Evolutionary conservation across 352 stramenopile genomes (phyloP).

Genomic region (Paralagenidium karlingii): DNA sequence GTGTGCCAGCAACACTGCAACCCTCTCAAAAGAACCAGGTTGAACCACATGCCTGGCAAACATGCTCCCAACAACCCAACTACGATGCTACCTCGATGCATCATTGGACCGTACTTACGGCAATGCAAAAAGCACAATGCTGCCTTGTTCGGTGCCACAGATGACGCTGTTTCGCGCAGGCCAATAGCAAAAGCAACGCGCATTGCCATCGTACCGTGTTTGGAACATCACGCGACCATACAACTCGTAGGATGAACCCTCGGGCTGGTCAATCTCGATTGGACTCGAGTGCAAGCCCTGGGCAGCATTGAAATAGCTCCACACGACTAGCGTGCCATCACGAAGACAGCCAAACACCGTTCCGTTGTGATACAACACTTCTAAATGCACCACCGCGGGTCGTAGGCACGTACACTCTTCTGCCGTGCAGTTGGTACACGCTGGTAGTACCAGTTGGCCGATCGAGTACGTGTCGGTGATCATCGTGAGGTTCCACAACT

Average conservation of each 20-base stretch:
- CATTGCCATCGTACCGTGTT: conserved; percentile 7
- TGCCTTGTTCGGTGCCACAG: conserved; percentile 17
- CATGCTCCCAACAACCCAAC: not conserved
- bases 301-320: conserved; percentile 23
- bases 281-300: not conserved
- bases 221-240: not conserved
- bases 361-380: conserved; percentile 19
- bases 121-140: conserved; percentile 15
- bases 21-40: too few species aligned
- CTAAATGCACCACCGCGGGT: conserved; percentile 38
- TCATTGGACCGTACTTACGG: conserved; percentile 14
- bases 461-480: conserved; percentile 37
- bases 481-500: conserved; percentile 55
- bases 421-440: conserved; percentile 14
- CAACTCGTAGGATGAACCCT: not conserved
- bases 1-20: too few species aligned
- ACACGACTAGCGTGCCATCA: conserved; percentile 44
- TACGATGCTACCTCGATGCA: not conserved
- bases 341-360: conserved; percentile 28
- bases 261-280: not conserved
- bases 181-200: conserved; percentile 22
- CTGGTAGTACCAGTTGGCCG: conserved; percentile 24
- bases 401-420: too few species aligned
- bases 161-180: conserved; percentile 12
- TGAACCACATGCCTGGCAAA: too few species aligned